Percentiles rank a stretch among this genome's conserved stretches.
Evolutionary conservation across 139 green algal species (phyloP).

Genomic region (Tetraselmis chui): DNA sequence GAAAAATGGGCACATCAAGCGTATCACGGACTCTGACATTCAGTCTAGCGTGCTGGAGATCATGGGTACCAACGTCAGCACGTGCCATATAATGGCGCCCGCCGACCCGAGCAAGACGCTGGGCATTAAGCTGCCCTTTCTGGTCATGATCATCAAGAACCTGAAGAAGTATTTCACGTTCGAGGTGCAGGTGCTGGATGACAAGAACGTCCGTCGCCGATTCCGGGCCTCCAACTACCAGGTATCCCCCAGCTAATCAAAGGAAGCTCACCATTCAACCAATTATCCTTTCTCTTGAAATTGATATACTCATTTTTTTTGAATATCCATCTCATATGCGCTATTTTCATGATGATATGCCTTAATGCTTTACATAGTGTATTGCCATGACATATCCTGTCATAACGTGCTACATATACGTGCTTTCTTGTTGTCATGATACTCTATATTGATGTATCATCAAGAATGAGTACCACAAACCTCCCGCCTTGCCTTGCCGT

Average conservation of each 20-base stretch:
- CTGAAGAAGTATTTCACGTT: conserved; percentile 96
- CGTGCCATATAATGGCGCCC: conserved; percentile 81
- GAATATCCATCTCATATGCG: too few relatives aligned
- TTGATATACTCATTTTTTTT: too few relatives aligned
- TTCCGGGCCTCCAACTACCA: conserved; percentile 98
- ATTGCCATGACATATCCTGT: too few relatives aligned
- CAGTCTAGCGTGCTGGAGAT: conserved; percentile 92
- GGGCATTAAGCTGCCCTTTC: conserved; percentile 96
- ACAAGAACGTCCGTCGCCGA: conserved; percentile 93
- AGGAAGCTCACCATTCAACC: too few relatives aligned
- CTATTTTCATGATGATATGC: too few relatives aligned
- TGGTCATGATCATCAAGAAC: conserved; percentile 98
- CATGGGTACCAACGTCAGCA: conserved; percentile 80
- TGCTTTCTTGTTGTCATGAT: neutral
- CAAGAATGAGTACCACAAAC: too few relatives aligned
- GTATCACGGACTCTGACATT: conserved; percentile 94
- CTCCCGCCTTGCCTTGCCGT: too few relatives aligned
- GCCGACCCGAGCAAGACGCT: conserved; percentile 81
- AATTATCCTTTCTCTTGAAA: too few relatives aligned
- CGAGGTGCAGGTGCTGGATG: conserved; percentile 94
- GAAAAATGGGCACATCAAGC: conserved; percentile 90
- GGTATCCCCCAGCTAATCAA: too few relatives aligned
- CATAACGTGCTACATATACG: too few relatives aligned
- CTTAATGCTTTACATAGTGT: too few relatives aligned
- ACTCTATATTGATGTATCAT: neutral